Base-by-base conservation (phyloP, 2,329 filamentous ascomycete genomes). In the Hypoxylon sp. region DNA sequence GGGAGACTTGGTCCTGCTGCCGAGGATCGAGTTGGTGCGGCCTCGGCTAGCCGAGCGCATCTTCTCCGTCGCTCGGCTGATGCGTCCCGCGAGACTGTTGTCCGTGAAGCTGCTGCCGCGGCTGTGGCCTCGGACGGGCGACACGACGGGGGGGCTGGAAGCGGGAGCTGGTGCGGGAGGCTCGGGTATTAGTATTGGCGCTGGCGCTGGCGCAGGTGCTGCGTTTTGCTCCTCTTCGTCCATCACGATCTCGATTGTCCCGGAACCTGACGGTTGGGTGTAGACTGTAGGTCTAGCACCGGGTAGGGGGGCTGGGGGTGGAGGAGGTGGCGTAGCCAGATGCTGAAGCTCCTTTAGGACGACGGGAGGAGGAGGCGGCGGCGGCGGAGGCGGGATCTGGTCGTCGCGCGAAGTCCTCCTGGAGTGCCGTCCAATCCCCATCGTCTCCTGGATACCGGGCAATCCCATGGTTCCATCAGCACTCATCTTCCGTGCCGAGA, bases 311-410 rank as follows among this genome's bases (percentile, higher is more conserved):
- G 81, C 78, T 0, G 83, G 83, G 1, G 84, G 84, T 0, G 84
- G 84, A 0, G 84, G 83, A 1, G 83, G 83, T 1, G 83, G 83
- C 16, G 71, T 74, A 15, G 82, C 81, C 17, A 87, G 69, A 66
- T 87, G 84, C 58, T 83, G 81, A 7, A 87, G 75, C 66, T 87
- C 83, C 68, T 80, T 84, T 25, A 87, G 67, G 56, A 86, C 74
- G 0, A 81, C 73, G 7, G 68, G 65, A 0, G 74, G 75, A 1
- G 80, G 77, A 0, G 82, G 81, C 0, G 74, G 75, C 1, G 80
- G 77, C 0, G 82, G 81, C 0, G 80, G 79, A 0, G 80, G 79
- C 0, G 78, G 77, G 16, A 78, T 68, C 29, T 70, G 65, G 42
- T 80, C 73, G 41, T 83, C 78, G 29, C 78, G 75, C 0, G 79